Base-by-base conservation (phyloP, 305 asterid genomes). In the Euphrasia arctica region DNA sequence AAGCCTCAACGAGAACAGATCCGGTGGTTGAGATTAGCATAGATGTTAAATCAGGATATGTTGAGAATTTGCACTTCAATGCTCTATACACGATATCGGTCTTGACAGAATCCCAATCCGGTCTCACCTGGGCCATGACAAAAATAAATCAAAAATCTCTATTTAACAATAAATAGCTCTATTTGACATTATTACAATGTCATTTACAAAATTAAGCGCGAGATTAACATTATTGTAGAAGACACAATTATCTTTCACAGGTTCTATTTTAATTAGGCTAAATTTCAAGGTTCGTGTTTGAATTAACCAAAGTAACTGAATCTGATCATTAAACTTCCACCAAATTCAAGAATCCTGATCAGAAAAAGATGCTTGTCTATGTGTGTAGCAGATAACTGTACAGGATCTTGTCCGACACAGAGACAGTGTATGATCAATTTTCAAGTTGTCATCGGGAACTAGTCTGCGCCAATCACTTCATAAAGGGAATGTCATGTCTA, bases 1-100 rank as follows among this genome's bases (percentile, higher is more conserved):
- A 90, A 41, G 95, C 92, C 76, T 93, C 99, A 49, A 93, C 96
- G 1, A 93, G 88, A 64, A 90, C 96, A 15, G 89, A 88, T 18
- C 96, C 97, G 36, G 70, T 83, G 4, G 95, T 93, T 8, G 92
- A 83, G 27, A 84, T 79, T 68, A 93, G 81, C 95, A 90, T 70
- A 9, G 95, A 85, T 0, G 70, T 78, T 55, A 93, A 69, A 68
- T 86, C 68, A 1, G 94, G 91, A 72, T 90, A 82, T 0, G 80
- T 79, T 3, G 82, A 69, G 78, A 93, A 93, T 71, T 93, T 93
- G 75, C 91, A 82, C 75, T 79, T 86, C 60, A 93, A 74, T 13
- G 94, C 97, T 54, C 65, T 70, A 50, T 85, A 90, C 97, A 93
- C 90, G 34, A 86, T 77, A 15, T 82, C 84, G 5, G 76, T 80